Base-by-base conservation (phyloP, 306 rosid species). In the Vachellia collinsii region DNA sequence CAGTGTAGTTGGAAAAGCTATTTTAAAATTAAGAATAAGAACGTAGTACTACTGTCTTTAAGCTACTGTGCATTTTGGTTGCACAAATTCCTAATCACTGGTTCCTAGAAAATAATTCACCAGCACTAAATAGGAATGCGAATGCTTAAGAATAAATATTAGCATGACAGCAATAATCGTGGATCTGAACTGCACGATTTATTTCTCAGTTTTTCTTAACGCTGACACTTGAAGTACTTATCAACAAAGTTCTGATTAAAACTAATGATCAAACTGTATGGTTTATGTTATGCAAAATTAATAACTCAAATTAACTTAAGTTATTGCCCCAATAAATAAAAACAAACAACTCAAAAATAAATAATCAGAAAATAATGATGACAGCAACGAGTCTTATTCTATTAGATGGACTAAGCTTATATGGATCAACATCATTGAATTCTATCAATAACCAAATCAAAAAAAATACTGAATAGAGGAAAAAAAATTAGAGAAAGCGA, bases 1-100 rank as follows among this genome's bases (percentile, higher is more conserved):
- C 69, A 78, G 43, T 12, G 13, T 19, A 59, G 22, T 2, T 54
- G 11, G 6, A 41, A 56, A 29, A 71, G 34, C 4, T 1, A 19
- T 3, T 20, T 14, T 0, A 14, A n/a, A 34, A 56, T 20, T 56
- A 56, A 19, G 34, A 22, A 17, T 6, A 11, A 29, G 34, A 29
- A 29, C 2, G 34, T 29, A 1, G 34, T 44, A 6, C 56, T 20
- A 44, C 12, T 70, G 74, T 13, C 59, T 22, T 25, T 11, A 70
- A 0, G 50, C 39, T 69, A 11, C 25, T n/a, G 19, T 14, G 3
- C 3, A 22, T 69, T 69, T 69, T 43, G 39, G 37, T 70, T 41
- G 73, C 73, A 10, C 73, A 23, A 20, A 42, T 68, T 68, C 51
- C 36, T 20, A 66, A 66, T 37, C 39, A 65, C 46, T 19, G 74